Evolutionary conservation across 2,329 filamentous ascomycete species (phyloP).

Genomic region (Teratosphaeria gauchensis): DNA sequence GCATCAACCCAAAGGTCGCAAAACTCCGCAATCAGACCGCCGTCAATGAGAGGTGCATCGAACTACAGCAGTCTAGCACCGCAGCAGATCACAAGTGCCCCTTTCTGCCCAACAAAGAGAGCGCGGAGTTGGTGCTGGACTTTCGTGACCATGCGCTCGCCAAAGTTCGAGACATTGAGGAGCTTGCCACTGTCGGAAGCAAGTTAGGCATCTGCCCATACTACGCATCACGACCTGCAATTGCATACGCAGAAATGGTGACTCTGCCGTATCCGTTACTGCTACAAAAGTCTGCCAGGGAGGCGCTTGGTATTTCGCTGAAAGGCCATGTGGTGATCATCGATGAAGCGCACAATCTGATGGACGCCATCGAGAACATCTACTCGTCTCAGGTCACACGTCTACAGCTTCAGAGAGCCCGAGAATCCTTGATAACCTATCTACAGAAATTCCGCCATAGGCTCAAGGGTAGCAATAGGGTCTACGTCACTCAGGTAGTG

Average conservation of each 20-base stretch:
- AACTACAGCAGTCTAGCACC: constrained; percentile 66
- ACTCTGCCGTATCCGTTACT: constrained; percentile 88
- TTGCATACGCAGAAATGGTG: constrained; percentile 68
- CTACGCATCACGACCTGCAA: constrained; percentile 80
- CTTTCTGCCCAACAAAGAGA: constrained; percentile 70
- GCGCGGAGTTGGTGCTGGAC: constrained; percentile 58
- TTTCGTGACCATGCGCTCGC: constrained; percentile 82
- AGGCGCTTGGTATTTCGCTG: constrained; percentile 76
- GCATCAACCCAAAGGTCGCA: constrained; percentile 77
- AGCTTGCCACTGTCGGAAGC: constrained; percentile 68
- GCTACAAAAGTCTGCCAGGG: constrained; percentile 74
- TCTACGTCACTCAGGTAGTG: constrained; percentile 81
- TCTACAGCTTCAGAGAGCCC: constrained; percentile 60
- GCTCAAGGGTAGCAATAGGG: constrained; percentile 80
- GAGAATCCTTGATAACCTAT: constrained; percentile 70
- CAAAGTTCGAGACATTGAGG: constrained; percentile 85
- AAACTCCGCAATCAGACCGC: constrained; percentile 60
- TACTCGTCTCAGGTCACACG: constrained; percentile 71
- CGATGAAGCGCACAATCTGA: constrained; percentile 95
- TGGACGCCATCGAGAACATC: constrained; percentile 85
- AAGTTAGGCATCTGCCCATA: constrained; percentile 81
- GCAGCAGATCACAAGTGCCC: constrained; percentile 59
- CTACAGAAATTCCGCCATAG: constrained; percentile 80
- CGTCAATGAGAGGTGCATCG: constrained; percentile 88
- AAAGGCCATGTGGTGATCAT: constrained; percentile 89